These are phyloP conservation scores for Diaporthe citriasiana DNA, from an alignment of 2,329 filamentous ascomycete genomes.

Conservation along the genomic window DNA sequence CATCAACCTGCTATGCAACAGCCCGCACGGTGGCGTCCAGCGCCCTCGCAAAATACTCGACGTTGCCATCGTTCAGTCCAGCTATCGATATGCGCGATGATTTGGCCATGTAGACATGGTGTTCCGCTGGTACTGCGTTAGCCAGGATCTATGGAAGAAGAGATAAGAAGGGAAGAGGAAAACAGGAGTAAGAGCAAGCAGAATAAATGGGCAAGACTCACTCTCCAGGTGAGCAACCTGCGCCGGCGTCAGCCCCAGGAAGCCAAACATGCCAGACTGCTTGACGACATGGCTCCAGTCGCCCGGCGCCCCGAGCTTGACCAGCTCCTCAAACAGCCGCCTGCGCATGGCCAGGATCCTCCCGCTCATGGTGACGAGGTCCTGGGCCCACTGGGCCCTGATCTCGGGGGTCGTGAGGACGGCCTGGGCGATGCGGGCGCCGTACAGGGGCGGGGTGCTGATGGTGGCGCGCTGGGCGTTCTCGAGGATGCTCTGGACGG, in stretches of 20 bases:
- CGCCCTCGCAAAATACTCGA: conserved; percentile 50
- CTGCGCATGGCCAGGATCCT: conserved; percentile 54
- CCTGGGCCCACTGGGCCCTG: conserved; percentile 51
- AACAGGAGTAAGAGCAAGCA: neutral
- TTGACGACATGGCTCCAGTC: conserved; percentile 54
- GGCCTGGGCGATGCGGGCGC: conserved; percentile 52
- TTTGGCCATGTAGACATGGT: conserved; percentile 57
- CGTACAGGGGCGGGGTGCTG: conserved; percentile 54
- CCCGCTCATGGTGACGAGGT: conserved; percentile 54
- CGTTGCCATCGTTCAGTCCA: conserved; percentile 54
- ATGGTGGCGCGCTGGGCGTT: conserved; percentile 53
- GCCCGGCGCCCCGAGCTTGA: conserved; percentile 51
- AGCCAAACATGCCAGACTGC: conserved; percentile 58
- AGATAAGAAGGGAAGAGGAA: neutral
- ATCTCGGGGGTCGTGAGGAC: conserved; percentile 51
- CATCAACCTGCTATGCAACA: neutral
- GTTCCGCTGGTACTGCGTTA: conserved; percentile 46
- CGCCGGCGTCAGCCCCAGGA: conserved; percentile 62
- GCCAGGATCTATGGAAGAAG: neutral
- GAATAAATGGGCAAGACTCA: conserved; percentile 40
- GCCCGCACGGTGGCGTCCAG: conserved; percentile 41
- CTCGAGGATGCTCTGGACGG: conserved; percentile 50
- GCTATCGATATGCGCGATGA: conserved; percentile 57
- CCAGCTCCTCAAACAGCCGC: conserved; percentile 52
- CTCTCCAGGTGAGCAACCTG: conserved; percentile 58